A percentile compares a stretch with the other conserved stretches of the same genome.
Evolutionary conservation across 306 rosid species (phyloP).

Genomic region (Notholithocarpus densiflorus): DNA sequence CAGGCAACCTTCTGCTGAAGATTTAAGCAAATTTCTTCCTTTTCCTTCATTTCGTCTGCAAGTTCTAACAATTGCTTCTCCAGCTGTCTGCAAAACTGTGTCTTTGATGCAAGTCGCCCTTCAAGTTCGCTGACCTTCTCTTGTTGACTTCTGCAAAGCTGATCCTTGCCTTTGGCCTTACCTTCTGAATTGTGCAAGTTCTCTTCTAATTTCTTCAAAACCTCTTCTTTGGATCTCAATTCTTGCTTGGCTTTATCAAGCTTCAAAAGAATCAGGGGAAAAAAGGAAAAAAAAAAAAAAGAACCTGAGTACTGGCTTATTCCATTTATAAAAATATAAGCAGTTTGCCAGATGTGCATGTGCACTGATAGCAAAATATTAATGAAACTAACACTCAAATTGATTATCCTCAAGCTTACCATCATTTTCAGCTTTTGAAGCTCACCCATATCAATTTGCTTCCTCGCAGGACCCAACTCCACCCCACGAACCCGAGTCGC

Average conservation of each 20-base stretch:
- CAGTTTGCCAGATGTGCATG: not conserved
- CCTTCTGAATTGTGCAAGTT: slow-evolving; percentile 58
- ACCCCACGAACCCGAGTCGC: slow-evolving; percentile 85
- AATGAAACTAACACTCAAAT: not conserved
- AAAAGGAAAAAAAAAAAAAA: not conserved
- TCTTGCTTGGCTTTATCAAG: slow-evolving; percentile 76
- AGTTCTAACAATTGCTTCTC: slow-evolving; percentile 68
- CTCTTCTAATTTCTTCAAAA: slow-evolving; percentile 68
- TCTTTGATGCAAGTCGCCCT: slow-evolving; percentile 59
- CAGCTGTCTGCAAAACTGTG: slow-evolving; percentile 52
- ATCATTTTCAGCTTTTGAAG: slow-evolving; percentile 63
- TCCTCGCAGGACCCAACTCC: slow-evolving; percentile 81
- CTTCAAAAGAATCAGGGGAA: slow-evolving; percentile 33
- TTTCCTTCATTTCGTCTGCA: slow-evolving; percentile 55
- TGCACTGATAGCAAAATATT: not conserved
- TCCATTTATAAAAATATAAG: not conserved
- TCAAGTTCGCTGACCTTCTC: slow-evolving; percentile 79
- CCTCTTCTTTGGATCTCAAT: slow-evolving; percentile 64
- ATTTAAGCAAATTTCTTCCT: slow-evolving; percentile 58
- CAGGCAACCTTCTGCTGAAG: slow-evolving; percentile 73
- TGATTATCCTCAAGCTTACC: slow-evolving; percentile 42
- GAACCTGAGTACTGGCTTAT: not conserved
- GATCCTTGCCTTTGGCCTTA: slow-evolving; percentile 76
- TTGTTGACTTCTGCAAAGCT: slow-evolving; percentile 48
- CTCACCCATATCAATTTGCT: slow-evolving; percentile 73